Evolutionary conservation across 768 basidiomycete genomes (phyloP).

Genomic region (Mycena capillaripes): DNA sequence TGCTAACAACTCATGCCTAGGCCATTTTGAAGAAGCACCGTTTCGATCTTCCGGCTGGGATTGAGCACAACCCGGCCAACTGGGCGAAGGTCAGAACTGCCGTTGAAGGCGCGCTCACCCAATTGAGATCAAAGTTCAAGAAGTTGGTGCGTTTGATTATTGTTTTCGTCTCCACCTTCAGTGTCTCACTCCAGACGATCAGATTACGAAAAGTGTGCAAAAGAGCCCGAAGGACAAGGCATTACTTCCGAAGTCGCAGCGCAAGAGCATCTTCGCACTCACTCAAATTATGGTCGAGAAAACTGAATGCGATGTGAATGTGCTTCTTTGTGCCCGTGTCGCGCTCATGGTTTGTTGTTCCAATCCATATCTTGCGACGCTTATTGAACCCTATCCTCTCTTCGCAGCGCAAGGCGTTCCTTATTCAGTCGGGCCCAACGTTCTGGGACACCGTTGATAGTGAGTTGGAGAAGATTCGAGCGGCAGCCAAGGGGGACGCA

Average conservation of each 20-base stretch:
- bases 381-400: too few species aligned
- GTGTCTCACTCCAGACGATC: not conserved
- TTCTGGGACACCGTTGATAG: not conserved
- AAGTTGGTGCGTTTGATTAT: not conserved
- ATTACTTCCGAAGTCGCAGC: not conserved
- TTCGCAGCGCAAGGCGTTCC: not conserved
- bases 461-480: not conserved
- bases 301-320: constrained; percentile 1
- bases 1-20: not conserved
- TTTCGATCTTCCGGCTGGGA: not conserved
- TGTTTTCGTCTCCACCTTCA: not conserved
- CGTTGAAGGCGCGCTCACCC: not conserved
- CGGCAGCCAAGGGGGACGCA: not conserved
- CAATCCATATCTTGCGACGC: too few species aligned
- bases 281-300: not conserved
- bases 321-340: constrained; percentile 1
- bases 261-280: not conserved
- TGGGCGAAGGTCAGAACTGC: not conserved
- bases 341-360: not conserved
- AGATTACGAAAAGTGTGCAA: not conserved
- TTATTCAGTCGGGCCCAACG: not conserved
- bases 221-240: not conserved
- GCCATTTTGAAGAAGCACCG: not conserved
- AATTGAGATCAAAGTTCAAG: not conserved
- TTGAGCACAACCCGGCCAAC: constrained; percentile 9